Evolutionary conservation across 768 basidiomycete species (phyloP).

Genomic region (Lactifluus hygrophoroides): DNA sequence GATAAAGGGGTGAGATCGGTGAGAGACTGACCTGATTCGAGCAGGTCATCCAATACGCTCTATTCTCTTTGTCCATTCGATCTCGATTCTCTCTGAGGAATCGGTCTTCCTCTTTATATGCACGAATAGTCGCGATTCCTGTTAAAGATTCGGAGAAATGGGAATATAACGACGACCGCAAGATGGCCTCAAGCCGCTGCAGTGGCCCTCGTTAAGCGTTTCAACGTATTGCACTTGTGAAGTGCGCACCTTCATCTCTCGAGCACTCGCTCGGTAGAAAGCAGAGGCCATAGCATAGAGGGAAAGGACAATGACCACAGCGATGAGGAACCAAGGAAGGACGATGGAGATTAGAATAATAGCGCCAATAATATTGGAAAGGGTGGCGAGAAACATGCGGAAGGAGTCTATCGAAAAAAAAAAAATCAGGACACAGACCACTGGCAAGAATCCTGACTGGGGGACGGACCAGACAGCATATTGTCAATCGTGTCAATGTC

Average conservation of each 20-base stretch:
- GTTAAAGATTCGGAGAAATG: conserved; percentile 89
- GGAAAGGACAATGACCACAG: conserved; percentile 48
- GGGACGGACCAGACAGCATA: conserved; percentile 43
- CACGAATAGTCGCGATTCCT: conserved; percentile 80
- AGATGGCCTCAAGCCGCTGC: conserved; percentile 66
- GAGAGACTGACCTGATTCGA: conserved; percentile 54
- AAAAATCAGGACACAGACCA: not conserved
- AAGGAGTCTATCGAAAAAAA: conserved; percentile 42
- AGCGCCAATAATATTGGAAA: conserved; percentile 61
- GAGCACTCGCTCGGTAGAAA: conserved; percentile 80
- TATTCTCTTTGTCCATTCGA: conserved; percentile 78
- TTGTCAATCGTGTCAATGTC: conserved; percentile 82
- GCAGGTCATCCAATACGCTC: conserved; percentile 82
- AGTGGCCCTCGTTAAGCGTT: not conserved
- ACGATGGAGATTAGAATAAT: conserved; percentile 71
- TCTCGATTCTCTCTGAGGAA: conserved; percentile 70
- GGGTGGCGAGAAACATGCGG: conserved; percentile 61
- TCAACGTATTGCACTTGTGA: not conserved
- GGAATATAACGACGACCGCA: conserved; percentile 80
- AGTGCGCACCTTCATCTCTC: conserved; percentile 63
- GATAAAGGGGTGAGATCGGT: not conserved
- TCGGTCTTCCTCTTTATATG: conserved; percentile 71
- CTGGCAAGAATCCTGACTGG: no score
- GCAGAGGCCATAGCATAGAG: conserved; percentile 63
- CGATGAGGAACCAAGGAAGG: conserved; percentile 80